These are phyloP conservation scores for Gracilaria vermiculophylla DNA, from an alignment of 23 red algal genomes.

Conservation along the genomic window DNA sequence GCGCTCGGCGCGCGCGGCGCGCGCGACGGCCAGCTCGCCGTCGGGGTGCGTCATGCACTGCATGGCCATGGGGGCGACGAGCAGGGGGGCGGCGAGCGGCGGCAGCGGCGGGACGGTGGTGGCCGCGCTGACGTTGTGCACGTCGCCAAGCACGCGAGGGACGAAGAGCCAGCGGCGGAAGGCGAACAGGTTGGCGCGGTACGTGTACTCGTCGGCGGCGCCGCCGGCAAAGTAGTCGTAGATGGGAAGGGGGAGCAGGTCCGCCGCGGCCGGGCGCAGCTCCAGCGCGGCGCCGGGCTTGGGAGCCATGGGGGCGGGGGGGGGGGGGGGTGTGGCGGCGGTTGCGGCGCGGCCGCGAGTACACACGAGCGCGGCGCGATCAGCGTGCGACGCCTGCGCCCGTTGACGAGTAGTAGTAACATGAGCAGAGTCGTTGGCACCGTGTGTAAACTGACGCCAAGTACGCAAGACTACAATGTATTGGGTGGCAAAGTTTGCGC, in stretches of 20 bases:
- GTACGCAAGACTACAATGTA: too few relatives aligned
- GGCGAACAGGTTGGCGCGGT: slow-evolving; percentile 68
- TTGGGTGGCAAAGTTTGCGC: too few relatives aligned
- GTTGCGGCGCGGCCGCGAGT: too few relatives aligned
- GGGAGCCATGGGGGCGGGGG: neutral
- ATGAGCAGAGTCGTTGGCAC: too few relatives aligned
- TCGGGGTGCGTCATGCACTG: slow-evolving; percentile 95
- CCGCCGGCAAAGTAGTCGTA: slow-evolving; percentile 87
- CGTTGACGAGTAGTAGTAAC: too few relatives aligned
- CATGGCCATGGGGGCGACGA: slow-evolving; percentile 90
- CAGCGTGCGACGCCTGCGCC: too few relatives aligned
- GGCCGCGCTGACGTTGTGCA: slow-evolving; percentile 30
- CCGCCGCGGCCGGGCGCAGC: slow-evolving; percentile 5
- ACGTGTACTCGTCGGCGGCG: slow-evolving; percentile 81
- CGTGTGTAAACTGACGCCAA: too few relatives aligned
- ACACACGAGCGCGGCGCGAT: too few relatives aligned
- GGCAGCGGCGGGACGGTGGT: slow-evolving; percentile 51
- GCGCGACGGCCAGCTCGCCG: slow-evolving; percentile 83
- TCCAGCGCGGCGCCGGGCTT: neutral
- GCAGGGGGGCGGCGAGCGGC: slow-evolving; percentile 55
- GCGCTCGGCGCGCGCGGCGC: slow-evolving; percentile 45
- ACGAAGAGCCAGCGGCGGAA: slow-evolving; percentile 67
- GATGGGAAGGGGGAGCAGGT: slow-evolving; percentile 60
- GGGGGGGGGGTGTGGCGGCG: neutral
- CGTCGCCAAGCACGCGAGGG: slow-evolving; percentile 73